Conservation (phyloP, 768 basidiomycete species). For the Chiua virens region DNA sequence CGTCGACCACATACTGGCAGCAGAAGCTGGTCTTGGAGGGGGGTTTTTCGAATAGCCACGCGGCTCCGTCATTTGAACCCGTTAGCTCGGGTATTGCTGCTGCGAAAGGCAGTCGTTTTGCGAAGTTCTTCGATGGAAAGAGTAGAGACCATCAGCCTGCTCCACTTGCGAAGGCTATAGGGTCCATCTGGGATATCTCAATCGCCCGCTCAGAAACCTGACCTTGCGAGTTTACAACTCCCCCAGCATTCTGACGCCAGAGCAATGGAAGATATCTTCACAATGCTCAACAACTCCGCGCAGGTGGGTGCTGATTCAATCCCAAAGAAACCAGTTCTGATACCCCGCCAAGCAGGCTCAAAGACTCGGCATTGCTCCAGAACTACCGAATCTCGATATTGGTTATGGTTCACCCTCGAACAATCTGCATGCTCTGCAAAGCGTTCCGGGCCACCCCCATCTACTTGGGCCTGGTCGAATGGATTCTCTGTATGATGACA, state of each 20-base stretch:
- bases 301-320: constrained; percentile 50
- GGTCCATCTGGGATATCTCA: constrained; percentile 45
- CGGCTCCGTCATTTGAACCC: constrained; percentile 24
- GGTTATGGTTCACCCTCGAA: constrained; percentile 23
- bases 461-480: constrained; percentile 46
- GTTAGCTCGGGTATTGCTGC: constrained; percentile 47
- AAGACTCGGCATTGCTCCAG: constrained; percentile 23
- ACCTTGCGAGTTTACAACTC: constrained; percentile 36
- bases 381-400: constrained; percentile 23
- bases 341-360: constrained; percentile 25
- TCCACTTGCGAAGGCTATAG: constrained; percentile 37
- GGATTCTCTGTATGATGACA: constrained; percentile 73
- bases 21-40: constrained; percentile 18
- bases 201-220: constrained; percentile 48
- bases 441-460: constrained; percentile 42
- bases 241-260: constrained; percentile 49
- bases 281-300: constrained; percentile 74
- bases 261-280: constrained; percentile 77
- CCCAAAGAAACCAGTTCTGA: constrained; percentile 1
- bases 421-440: constrained; percentile 41
- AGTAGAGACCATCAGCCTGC: constrained; percentile 40
- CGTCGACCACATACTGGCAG: constrained; percentile 18
- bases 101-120: constrained; percentile 79
- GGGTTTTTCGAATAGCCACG: constrained; percentile 14
- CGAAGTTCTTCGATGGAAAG: constrained; percentile 86